A percentile compares a stretch with the other conserved stretches of the same genome.
phyloP scores from a whole-genome alignment of 208 protist species.

The Entamoeba histolytica region DNA sequence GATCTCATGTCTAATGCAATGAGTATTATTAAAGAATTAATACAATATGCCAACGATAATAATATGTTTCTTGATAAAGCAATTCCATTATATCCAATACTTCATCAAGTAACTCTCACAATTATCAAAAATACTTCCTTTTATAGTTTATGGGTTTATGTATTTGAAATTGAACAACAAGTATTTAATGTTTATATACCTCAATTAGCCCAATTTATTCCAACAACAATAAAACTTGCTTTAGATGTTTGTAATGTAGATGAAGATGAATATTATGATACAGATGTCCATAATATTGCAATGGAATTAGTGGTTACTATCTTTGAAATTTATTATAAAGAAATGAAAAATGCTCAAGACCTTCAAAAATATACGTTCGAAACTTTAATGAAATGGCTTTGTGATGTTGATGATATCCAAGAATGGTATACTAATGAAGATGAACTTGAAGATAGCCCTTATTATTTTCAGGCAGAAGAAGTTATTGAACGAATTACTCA shows the following conservation, averaged over 20 bases:
- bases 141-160: not conserved
- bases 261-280: not conserved
- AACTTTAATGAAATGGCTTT: not conserved
- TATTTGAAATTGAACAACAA: not conserved
- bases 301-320: not conserved
- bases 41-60: not conserved
- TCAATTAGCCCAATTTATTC: not conserved
- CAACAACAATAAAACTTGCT: not conserved
- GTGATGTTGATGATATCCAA: not conserved
- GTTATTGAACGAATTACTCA: not conserved
- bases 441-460: not conserved
- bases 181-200: not conserved
- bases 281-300: not conserved
- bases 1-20: not conserved
- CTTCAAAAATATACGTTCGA: not conserved
- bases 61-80: not conserved
- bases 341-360: not conserved
- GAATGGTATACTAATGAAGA: not conserved
- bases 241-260: not conserved
- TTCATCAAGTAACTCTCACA: not conserved
- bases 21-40: not conserved
- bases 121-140: not conserved
- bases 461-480: not conserved
- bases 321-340: not conserved
- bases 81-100: not conserved